Base-by-base conservation (phyloP, 129 eudicot genomes). In the Ambrosia artemisiifolia region DNA sequence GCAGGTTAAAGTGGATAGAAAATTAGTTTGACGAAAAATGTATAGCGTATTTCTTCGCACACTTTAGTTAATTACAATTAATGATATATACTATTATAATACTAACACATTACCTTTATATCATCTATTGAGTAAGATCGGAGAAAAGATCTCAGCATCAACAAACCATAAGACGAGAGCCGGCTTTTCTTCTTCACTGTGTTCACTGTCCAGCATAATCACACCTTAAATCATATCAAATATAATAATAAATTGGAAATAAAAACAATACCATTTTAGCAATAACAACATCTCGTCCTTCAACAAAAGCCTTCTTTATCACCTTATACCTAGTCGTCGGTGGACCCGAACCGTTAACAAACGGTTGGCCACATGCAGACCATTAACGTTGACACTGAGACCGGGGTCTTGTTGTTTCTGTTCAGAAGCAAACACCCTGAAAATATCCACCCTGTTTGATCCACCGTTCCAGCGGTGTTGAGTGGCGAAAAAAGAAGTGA, bases 281-380 rank as follows among this genome's bases (percentile, higher is more conserved):
- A 70, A 94, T 94, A 54, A 94, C 99, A 50, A 84, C 99, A 68
- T 97, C 99, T 97, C 99, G 90, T 0, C 99, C 99, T 82, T 94
- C 99, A 81, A 90, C 96, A 72, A 94, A 94, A 17, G 99, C 99
- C 51, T 85, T 85, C 72, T 88, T 94, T 97, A 94, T 94, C 19
- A 94, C 99, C 28, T 83, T 86, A 62, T 90, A 91, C 65, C 90
- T 95, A 56, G 99, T 95, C 2, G 97, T 97, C 0, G 99, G 99
- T n/a, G 99, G 99, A 71, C 99, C 99, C 84, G 99, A 94, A 80
- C 99, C 99, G 85, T 90, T 88, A 2, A 94, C 99, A 56, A 95
- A 95, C 46, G 99, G 78, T 95, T 95, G 10, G 99, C 96, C 99
- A 95, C 86, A 57, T 85, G 84, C 81, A 95, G 48, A 63, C 99